Evolutionary conservation across 345 rosid genomes (phyloP).

Genomic region (Acer yangbiense): DNA sequence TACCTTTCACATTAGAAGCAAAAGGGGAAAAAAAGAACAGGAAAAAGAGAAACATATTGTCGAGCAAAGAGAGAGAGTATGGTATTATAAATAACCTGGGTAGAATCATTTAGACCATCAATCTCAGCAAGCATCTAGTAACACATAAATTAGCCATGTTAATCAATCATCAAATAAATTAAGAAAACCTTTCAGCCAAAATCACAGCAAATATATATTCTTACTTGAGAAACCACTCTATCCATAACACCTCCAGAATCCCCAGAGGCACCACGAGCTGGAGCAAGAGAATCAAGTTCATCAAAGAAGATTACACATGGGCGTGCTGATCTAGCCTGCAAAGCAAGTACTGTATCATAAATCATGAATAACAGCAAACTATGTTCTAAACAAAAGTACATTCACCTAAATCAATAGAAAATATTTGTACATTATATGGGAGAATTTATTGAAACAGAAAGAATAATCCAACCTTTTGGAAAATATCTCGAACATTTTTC

Average conservation of each 20-base stretch:
- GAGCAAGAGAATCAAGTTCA: constrained; percentile 98
- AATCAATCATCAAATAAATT: constrained; percentile 6
- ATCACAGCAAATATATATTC: constrained; percentile 16
- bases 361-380: neutral
- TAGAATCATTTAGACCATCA: constrained; percentile 85
- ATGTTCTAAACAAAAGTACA: neutral
- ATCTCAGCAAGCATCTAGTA: constrained; percentile 96
- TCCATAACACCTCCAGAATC: constrained; percentile 99
- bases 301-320: constrained; percentile 99
- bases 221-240: constrained; percentile 94
- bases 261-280: constrained; percentile 98
- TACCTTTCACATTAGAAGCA: constrained; percentile 14
- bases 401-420: constrained; percentile 2
- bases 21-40: neutral
- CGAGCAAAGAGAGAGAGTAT: neutral
- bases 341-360: constrained; percentile 7
- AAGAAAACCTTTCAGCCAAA: constrained; percentile 7
- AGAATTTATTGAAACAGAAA: constrained; percentile 16
- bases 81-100: constrained; percentile 49
- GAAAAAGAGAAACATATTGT: neutral
- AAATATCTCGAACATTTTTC: constrained; percentile 93
- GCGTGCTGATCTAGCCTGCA: constrained; percentile 94
- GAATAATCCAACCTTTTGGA: constrained; percentile 65
- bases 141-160: constrained; percentile 13
- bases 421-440: neutral